A percentile compares a stretch with the other conserved stretches of the same genome.
Evolutionary conservation across 2,329 filamentous ascomycete species (phyloP).

Genomic region (Fusarium paranaense): DNA sequence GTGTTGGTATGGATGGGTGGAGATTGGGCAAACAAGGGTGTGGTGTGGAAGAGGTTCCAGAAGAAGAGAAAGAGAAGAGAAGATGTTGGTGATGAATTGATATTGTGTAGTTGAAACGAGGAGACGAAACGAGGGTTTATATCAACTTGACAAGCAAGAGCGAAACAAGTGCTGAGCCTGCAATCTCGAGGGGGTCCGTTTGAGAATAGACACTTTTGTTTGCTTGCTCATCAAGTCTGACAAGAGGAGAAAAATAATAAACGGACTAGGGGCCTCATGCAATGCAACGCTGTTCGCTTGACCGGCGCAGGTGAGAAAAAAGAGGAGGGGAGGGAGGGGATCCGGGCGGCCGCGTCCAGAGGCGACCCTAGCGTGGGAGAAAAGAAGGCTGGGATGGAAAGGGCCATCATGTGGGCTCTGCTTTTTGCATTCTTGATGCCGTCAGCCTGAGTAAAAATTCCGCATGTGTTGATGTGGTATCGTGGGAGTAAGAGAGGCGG

Average conservation of each 20-base stretch:
- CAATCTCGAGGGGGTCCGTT: not conserved
- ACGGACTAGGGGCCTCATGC: not conserved
- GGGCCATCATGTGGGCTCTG: not conserved
- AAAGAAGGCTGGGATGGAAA: not conserved
- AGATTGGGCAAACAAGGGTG: not conserved
- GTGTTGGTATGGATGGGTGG: not conserved
- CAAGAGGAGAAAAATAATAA: not conserved
- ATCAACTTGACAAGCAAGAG: not conserved
- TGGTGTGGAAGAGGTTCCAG: constrained; percentile 8
- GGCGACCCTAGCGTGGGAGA: constrained; percentile 33
- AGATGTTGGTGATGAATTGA: not conserved
- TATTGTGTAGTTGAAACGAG: not conserved
- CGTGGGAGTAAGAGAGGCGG: not conserved
- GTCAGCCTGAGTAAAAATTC: not conserved
- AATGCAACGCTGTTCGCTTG: constrained; percentile 33
- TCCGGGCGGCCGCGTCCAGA: constrained; percentile 35
- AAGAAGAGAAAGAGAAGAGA: not conserved
- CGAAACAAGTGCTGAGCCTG: not conserved
- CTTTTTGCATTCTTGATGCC: not conserved
- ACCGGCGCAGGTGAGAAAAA: not conserved
- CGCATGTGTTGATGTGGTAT: not conserved
- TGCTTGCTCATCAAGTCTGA: not conserved
- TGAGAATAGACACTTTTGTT: not conserved
- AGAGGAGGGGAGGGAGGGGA: constrained; percentile 3
- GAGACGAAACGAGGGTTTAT: not conserved